Conservation (phyloP, 2,329 filamentous ascomycete species). For the Ramularia endophylla region DNA sequence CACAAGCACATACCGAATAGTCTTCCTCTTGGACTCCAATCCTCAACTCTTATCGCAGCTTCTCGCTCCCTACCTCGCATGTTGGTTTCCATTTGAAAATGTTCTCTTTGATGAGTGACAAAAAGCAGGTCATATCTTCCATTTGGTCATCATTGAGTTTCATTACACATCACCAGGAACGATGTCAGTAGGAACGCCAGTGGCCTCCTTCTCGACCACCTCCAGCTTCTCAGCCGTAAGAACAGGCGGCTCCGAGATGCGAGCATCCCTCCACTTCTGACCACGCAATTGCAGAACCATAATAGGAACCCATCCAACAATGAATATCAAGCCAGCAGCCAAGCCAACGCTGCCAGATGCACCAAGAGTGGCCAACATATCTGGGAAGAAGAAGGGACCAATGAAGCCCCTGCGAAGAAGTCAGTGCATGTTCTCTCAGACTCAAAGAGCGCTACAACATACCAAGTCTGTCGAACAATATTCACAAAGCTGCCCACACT, state of each 20-base stretch:
- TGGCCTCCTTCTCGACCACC: too few species aligned
- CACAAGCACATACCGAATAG: too few species aligned
- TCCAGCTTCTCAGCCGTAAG: too few species aligned
- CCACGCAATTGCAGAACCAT: constrained; percentile 22
- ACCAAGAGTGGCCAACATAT: constrained; percentile 35
- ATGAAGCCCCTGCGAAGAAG: constrained; percentile 37
- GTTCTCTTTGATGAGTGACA: too few species aligned
- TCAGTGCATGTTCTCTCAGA: constrained; percentile 39
- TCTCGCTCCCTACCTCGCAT: too few species aligned
- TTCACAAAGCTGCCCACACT: constrained; percentile 55
- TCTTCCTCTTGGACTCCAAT: too few species aligned
- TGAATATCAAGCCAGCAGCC: constrained; percentile 30
- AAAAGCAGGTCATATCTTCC: too few species aligned
- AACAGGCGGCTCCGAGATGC: not conserved
- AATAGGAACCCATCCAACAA: constrained; percentile 23
- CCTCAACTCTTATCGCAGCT: too few species aligned
- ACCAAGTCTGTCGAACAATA: constrained; percentile 50
- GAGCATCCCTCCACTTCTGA: constrained; percentile 10
- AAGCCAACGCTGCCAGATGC: constrained; percentile 34
- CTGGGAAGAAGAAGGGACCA: constrained; percentile 38
- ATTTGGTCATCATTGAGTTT: too few species aligned
- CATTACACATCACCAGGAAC: too few species aligned
- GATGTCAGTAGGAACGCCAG: too few species aligned
- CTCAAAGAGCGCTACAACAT: constrained; percentile 43
- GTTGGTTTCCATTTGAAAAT: too few species aligned